phyloP scores from a whole-genome alignment of 2,329 filamentous ascomycete genomes.

The Aspergillus fischeri region DNA sequence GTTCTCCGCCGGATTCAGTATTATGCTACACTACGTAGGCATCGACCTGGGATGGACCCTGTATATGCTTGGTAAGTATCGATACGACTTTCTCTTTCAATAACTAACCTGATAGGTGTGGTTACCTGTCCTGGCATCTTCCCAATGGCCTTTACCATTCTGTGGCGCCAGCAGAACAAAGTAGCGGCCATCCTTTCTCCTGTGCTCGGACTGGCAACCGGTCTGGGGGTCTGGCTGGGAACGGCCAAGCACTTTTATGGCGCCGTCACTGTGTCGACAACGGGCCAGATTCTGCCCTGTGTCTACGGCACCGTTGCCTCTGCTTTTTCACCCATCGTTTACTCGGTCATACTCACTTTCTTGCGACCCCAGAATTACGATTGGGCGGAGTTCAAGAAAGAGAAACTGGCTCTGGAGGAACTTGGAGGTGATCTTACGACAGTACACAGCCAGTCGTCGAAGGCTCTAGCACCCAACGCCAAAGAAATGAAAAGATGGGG shows the following conservation, averaged over 20 bases:
- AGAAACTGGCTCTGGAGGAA: slow-evolving; percentile 26
- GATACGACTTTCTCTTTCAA: not conserved
- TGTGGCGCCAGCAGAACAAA: slow-evolving; percentile 50
- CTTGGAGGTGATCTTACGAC: slow-evolving; percentile 22
- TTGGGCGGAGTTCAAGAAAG: slow-evolving; percentile 37
- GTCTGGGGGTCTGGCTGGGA: slow-evolving; percentile 52
- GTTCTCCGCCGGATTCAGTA: slow-evolving; percentile 51
- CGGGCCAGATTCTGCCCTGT: slow-evolving; percentile 48
- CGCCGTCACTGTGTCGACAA: slow-evolving; percentile 46
- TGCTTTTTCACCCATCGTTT: slow-evolving; percentile 50
- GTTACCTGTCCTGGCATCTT: slow-evolving; percentile 53
- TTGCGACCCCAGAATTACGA: slow-evolving; percentile 42
- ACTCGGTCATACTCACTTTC: slow-evolving; percentile 47
- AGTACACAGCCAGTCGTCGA: slow-evolving; percentile 1
- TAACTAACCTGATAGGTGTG: slow-evolving; percentile 33
- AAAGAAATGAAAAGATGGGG: slow-evolving; percentile 46
- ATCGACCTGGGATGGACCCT: slow-evolving; percentile 53
- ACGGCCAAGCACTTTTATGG: slow-evolving; percentile 46
- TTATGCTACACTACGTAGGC: slow-evolving; percentile 51
- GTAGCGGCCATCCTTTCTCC: slow-evolving; percentile 50
- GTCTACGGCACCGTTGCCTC: slow-evolving; percentile 53
- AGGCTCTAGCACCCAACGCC: slow-evolving; percentile 20
- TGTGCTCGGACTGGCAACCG: slow-evolving; percentile 48
- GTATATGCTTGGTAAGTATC: slow-evolving; percentile 47
- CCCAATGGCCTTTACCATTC: slow-evolving; percentile 50